These are phyloP conservation scores for Lachnellula arida DNA, from an alignment of 2,329 filamentous ascomycete genomes.

Conservation along the genomic window DNA sequence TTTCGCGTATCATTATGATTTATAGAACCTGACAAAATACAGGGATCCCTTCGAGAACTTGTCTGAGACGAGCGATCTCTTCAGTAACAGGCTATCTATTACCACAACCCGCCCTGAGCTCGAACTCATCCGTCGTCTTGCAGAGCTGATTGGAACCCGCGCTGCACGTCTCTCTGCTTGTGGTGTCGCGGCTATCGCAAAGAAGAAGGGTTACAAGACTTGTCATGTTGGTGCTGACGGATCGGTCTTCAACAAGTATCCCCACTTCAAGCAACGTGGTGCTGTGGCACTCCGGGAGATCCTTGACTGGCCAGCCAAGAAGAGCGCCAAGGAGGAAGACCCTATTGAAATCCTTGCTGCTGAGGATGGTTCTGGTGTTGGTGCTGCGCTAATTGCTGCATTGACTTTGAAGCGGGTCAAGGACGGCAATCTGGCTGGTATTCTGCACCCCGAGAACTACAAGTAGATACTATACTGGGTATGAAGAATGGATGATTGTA, in stretches of 20 bases:
- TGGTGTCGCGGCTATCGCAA: constrained; percentile 92
- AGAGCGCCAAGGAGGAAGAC: constrained; percentile 67
- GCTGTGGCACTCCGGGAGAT: constrained; percentile 90
- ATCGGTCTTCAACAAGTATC: constrained; percentile 98
- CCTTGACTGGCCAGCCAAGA: constrained; percentile 82
- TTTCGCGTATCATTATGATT: constrained; percentile 16
- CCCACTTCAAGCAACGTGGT: constrained; percentile 91
- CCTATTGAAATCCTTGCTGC: constrained; percentile 83
- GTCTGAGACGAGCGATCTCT: constrained; percentile 78
- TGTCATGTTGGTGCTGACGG: constrained; percentile 97
- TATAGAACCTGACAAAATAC: constrained; percentile 17
- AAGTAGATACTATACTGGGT: constrained; percentile 24
- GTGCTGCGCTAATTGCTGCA: constrained; percentile 86
- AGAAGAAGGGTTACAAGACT: constrained; percentile 83
- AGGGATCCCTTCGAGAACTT: constrained; percentile 95
- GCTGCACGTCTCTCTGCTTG: constrained; percentile 90
- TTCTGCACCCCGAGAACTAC: constrained; percentile 62
- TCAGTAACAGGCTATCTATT: constrained; percentile 71
- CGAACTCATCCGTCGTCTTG: constrained; percentile 80
- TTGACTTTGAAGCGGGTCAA: constrained; percentile 61
- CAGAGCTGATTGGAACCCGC: constrained; percentile 91
- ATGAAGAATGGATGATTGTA: too few relatives aligned
- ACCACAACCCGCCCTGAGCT: constrained; percentile 70
- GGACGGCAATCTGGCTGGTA: constrained; percentile 58
- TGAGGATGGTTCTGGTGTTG: constrained; percentile 96